These are phyloP conservation scores for Schizosaccharomyces cryophilus DNA, from an alignment of 805 yeast species.

Conservation along the genomic window DNA sequence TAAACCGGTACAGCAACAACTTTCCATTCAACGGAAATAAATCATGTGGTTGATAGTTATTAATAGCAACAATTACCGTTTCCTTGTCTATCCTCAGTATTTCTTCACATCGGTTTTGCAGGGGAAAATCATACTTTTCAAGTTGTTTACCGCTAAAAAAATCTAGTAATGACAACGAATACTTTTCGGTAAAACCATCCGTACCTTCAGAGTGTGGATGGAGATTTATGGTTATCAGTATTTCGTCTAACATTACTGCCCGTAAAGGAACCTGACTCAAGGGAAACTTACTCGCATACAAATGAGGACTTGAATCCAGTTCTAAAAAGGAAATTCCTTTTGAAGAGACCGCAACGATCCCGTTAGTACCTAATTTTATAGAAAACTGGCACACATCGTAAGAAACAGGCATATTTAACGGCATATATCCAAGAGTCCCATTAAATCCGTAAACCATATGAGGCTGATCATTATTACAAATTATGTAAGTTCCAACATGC, in stretches of 20 bases:
- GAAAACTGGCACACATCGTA: not conserved
- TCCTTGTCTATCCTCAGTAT: too few relatives aligned
- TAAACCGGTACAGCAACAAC: too few relatives aligned
- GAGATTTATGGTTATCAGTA: not conserved
- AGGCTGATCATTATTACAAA: not conserved
- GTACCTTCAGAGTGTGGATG: not conserved
- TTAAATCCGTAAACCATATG: not conserved
- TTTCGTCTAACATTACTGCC: not conserved
- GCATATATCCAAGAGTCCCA: not conserved
- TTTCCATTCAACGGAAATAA: too few relatives aligned
- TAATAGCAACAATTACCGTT: too few relatives aligned
- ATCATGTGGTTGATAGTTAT: too few relatives aligned
- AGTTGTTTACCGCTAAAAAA: not conserved
- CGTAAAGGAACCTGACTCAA: not conserved
- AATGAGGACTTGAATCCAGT: not conserved
- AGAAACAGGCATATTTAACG: not conserved
- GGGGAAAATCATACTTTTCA: too few relatives aligned
- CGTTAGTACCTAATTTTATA: not conserved
- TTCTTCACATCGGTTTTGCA: too few relatives aligned
- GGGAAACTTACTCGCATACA: not conserved
- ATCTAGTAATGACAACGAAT: not conserved
- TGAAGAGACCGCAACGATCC: not conserved
- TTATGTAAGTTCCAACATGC: not conserved
- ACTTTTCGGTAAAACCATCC: not conserved
- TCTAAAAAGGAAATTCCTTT: not conserved